Evolutionary conservation across 805 yeast genomes (phyloP), one percentile per base, ranked within the genome.

Genomic region (Candida silvicultrix): DNA sequence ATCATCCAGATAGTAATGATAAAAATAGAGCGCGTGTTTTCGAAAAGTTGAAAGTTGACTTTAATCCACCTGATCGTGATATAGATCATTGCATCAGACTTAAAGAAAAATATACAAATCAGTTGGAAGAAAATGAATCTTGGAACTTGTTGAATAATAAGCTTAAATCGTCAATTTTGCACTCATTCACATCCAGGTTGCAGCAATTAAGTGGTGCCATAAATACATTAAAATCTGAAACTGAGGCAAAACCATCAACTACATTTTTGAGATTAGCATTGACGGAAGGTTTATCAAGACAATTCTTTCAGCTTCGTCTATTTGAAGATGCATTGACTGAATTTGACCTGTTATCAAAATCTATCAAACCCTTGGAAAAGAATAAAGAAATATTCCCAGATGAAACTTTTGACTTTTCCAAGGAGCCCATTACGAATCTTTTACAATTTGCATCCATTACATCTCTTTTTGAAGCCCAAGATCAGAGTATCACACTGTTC

Each of bases 241-340:
- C 4, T 40, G 19, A 16, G 16, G 32, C 34, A 22, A 14, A 15
- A 12, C 32, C 14, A n/a, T 14, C 36, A 31, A 31, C 18, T n/a
- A 2, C 18, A 5, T 31, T 40, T 23, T 11, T n/a, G 15, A 20
- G 11, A 14, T 31, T 76, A 42, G 66, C 68, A 15, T 62, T 69
- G 50, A 73, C 74, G 48, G 78, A 80, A 45, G 71, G 74, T 7
- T 59, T 81, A 38, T 83, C 83, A 0, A 62, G 71, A 29, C 67
- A 78, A 3, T 71, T 78, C 46, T 75, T 74, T 45, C 75, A 75
- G 40, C 69, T 87, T 66, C 72, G 74, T 22, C 71, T 85, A 21
- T 62, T 69, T 22, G 84, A 82, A 23, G 90, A 85, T 44, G 73
- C 92, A 0, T 58, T 83, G 32, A 63, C 59, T 4, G 71, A 75